Evolutionary conservation across 2,329 filamentous ascomycete species (phyloP).

Genomic region (Fusarium circinatum): DNA sequence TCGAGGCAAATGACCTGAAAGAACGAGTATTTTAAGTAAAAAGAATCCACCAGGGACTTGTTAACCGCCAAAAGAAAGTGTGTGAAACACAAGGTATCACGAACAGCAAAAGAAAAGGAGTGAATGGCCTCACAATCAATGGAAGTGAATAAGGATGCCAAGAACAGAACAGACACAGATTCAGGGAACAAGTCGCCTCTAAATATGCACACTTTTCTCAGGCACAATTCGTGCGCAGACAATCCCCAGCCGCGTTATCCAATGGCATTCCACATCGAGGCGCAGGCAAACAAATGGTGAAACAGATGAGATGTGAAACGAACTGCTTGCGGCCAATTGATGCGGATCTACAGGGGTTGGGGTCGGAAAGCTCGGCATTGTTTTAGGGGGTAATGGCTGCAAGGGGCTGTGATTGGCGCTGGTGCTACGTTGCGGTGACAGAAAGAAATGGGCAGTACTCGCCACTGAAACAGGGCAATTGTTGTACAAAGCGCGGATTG

Average conservation of each 20-base stretch:
- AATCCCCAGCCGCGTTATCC: not conserved
- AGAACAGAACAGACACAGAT: not conserved
- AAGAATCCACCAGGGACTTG: constrained; percentile 23
- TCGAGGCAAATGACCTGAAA: not conserved
- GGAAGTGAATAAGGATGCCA: not conserved
- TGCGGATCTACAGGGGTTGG: not conserved
- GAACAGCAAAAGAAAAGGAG: constrained; percentile 2
- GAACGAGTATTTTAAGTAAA: not conserved
- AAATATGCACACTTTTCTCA: not conserved
- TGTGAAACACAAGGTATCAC: not conserved
- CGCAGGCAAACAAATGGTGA: constrained; percentile 10
- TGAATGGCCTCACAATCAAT: not conserved
- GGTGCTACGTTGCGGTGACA: not conserved
- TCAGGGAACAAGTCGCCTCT: not conserved
- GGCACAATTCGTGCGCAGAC: not conserved
- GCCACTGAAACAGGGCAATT: not conserved
- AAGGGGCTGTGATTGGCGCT: not conserved
- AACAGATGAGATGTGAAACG: constrained; percentile 12
- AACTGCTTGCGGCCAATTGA: constrained; percentile 13
- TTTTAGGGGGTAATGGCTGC: not conserved
- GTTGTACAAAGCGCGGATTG: not conserved
- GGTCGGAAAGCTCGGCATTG: constrained; percentile 10
- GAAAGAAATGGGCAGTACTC: not conserved
- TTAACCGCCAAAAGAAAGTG: not conserved
- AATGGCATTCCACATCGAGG: constrained; percentile 13